These are phyloP conservation scores for Gossypium mustelinum DNA, from an alignment of 345 rosid genomes.

Conservation along the genomic window DNA sequence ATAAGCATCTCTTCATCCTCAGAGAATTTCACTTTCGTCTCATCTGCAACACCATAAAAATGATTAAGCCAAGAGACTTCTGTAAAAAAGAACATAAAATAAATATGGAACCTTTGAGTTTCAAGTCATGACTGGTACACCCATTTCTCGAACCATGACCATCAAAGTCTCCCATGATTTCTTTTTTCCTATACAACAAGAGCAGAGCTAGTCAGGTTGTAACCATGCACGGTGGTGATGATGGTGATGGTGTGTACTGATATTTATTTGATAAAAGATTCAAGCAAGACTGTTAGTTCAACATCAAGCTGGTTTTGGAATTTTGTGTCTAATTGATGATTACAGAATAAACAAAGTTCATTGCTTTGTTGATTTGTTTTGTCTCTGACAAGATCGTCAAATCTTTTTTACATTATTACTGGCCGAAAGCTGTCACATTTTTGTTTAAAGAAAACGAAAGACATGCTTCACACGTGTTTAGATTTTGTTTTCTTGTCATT, in stretches of 20 bases:
- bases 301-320: background rate
- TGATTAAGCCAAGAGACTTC: background rate
- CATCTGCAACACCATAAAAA: background rate
- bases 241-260: background rate
- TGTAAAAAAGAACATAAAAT: background rate
- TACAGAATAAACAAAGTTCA: background rate
- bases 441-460: no score
- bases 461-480: no score
- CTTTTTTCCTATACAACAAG: no score
- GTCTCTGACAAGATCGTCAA: background rate
- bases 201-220: background rate
- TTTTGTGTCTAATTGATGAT: background rate
- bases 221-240: background rate
- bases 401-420: background rate
- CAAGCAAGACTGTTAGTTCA: constrained; percentile 1
- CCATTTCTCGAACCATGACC: background rate
- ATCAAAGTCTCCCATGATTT: background rate
- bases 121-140: background rate
- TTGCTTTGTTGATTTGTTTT: background rate
- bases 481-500: no score
- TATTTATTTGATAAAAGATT: background rate
- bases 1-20: constrained; percentile 48
- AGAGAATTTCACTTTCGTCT: constrained; percentile 28
- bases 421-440: no score
- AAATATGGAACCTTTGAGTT: background rate